Conservation (phyloP, 2,329 filamentous ascomycete genomes). For the Colletotrichum liaoningense region DNA sequence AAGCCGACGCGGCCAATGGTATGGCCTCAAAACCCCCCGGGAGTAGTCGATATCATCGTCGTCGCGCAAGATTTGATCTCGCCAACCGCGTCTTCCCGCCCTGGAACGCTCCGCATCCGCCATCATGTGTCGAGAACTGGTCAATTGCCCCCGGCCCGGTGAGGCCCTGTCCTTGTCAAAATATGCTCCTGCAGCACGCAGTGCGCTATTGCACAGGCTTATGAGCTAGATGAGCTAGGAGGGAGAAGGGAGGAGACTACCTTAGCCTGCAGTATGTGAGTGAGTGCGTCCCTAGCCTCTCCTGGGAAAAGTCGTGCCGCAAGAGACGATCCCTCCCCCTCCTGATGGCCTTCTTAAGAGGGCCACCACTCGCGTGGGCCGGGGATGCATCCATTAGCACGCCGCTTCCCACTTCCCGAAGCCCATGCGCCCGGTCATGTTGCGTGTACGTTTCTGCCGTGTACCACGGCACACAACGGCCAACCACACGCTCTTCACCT, state of each 20-base stretch:
- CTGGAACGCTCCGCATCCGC: constrained; percentile 29
- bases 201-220: background rate
- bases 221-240: background rate
- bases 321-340: background rate
- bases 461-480: constrained; percentile 9
- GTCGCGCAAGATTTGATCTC: constrained; percentile 34
- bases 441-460: background rate
- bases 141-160: background rate
- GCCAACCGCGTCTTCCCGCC: constrained; percentile 32
- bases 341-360: background rate
- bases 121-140: constrained; percentile 15
- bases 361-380: background rate
- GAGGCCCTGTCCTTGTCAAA: constrained; percentile 24
- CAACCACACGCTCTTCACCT: constrained; percentile 16
- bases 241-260: background rate
- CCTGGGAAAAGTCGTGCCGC: background rate
- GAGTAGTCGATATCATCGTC: constrained; percentile 5
- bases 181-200: constrained; percentile 11
- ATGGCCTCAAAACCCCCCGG: background rate
- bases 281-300: background rate
- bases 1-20: constrained; percentile 25
- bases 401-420: constrained; percentile 29
- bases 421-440: constrained; percentile 3
- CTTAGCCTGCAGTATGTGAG: background rate
- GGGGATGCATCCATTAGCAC: constrained; percentile 22